Base-by-base conservation (phyloP, 192 early-diverging fungal genomes). In the Rhizophagus sp. region DNA sequence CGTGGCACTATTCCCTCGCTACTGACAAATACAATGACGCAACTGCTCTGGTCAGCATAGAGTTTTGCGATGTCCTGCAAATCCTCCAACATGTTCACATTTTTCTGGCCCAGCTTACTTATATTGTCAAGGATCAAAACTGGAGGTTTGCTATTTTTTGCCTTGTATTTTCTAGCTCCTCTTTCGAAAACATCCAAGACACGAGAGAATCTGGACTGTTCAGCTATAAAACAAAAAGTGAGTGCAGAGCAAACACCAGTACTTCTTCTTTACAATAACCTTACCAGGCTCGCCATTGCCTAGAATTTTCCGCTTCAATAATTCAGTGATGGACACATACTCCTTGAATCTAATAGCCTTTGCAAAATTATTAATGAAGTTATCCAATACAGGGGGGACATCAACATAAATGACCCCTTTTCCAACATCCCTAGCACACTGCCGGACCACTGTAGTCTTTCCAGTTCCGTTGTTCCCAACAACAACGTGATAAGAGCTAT, bases 401-500 rank as follows among this genome's bases (percentile, higher is more conserved):
- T 79, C 22, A 67, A 79, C n/a, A 79, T 79, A 70, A 79, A 79
- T 65, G n/a, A 70, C 66, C 52, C 65, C 78, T 44, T 67, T 79
- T 79, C 78, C 22, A 41, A 79, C 66, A 34, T 79, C 22, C 12
- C 15, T 79, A 67, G 78, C 44, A 65, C 47, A 25, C 36, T 68
- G 63, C 30, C 3, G 27, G 65, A 79, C 30, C 17, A 65, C 34
- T 70, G 78, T 79, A 34, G 78, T 79, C 66, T 79, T 70, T 22
- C 78, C 65, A n/a, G n/a, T n/a, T n/a, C n/a, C n/a, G n/a, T n/a
- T n/a, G n/a, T n/a, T n/a, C n/a, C n/a, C n/a, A n/a, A n/a, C n/a
- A n/a, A n/a, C n/a, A n/a, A n/a, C n/a, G n/a, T n/a, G n/a, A n/a
- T n/a, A n/a, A n/a, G n/a, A n/a, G n/a, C n/a, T n/a, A n/a, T n/a